These are phyloP conservation scores for Hanseniaspora pseudoguilliermondii DNA, from an alignment of 805 yeast species.

Conservation along the genomic window DNA sequence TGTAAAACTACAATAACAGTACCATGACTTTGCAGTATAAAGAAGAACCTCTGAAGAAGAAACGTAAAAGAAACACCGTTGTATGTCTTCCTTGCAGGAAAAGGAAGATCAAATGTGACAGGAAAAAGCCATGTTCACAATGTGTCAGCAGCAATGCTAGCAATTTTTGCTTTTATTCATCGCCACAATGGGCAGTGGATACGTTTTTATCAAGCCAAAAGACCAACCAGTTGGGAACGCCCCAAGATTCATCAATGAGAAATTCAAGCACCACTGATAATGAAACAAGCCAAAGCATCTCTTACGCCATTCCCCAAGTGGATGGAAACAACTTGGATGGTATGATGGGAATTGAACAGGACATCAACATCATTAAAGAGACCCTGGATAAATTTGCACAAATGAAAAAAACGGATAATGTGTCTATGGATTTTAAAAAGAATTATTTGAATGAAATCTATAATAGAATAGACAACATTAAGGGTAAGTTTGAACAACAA, in stretches of 20 bases:
- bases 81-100: slow-evolving; percentile 13
- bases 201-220: slow-evolving; percentile 3
- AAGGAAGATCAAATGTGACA: slow-evolving; percentile 14
- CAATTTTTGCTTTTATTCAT: slow-evolving; percentile 13
- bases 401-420: not conserved
- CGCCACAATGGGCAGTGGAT: slow-evolving; percentile 14
- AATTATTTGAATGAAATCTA: not conserved
- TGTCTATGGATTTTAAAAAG: not conserved
- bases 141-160: slow-evolving; percentile 12
- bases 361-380: not conserved
- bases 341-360: not conserved
- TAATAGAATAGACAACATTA: not conserved
- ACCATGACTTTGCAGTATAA: not conserved
- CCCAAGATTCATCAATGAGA: not conserved
- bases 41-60: not conserved
- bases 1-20: not conserved
- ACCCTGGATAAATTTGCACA: not conserved
- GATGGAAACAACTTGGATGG: not conserved
- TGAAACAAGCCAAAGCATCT: not conserved
- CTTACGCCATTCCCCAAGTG: not conserved
- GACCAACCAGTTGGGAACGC: not conserved
- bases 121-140: slow-evolving; percentile 12
- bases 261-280: not conserved
- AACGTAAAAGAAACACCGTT: slow-evolving; percentile 13
- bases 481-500: not conserved